These are phyloP conservation scores for Vanderwaltozyma yarrowii DNA, from an alignment of 805 yeast species.

Conservation along the genomic window DNA sequence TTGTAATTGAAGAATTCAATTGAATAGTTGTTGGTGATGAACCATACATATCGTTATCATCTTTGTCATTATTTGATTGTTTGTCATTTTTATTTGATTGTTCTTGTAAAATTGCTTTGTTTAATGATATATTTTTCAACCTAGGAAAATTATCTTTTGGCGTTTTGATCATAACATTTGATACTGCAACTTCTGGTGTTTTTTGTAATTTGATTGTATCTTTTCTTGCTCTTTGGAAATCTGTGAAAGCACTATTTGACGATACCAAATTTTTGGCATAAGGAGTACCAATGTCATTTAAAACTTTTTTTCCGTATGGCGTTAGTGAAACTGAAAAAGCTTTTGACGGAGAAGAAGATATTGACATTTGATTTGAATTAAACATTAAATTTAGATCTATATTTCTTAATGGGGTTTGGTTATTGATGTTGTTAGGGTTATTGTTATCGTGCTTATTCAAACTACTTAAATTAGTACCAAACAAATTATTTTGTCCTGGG, in stretches of 20 bases:
- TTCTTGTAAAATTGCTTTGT: neutral
- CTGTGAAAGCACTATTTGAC: slow-evolving; percentile 26
- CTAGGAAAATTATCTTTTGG: neutral
- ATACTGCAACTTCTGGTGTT: slow-evolving; percentile 5
- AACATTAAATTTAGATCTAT: slow-evolving; percentile 28
- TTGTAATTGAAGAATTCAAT: slow-evolving; percentile 26
- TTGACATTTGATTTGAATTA: slow-evolving; percentile 15
- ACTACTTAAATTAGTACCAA: slow-evolving; percentile 1
- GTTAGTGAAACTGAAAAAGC: slow-evolving; percentile 21
- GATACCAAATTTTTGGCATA: slow-evolving; percentile 16
- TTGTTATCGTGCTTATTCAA: slow-evolving; percentile 1
- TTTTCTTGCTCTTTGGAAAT: slow-evolving; percentile 26
- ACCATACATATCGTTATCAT: slow-evolving; percentile 18
- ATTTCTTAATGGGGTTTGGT: slow-evolving; percentile 22
- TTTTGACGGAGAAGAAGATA: slow-evolving; percentile 25
- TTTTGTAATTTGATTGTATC: slow-evolving; percentile 10
- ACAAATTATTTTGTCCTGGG: slow-evolving; percentile 5
- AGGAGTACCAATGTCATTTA: slow-evolving; percentile 27
- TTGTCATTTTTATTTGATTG: neutral
- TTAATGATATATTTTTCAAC: neutral
- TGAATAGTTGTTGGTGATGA: slow-evolving; percentile 31
- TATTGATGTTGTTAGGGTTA: neutral
- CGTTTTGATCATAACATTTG: neutral
- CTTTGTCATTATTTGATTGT: slow-evolving; percentile 1
- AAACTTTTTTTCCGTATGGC: slow-evolving; percentile 25